Conservation (phyloP, 352 stramenopile species). For the Pythium brassicae region DNA sequence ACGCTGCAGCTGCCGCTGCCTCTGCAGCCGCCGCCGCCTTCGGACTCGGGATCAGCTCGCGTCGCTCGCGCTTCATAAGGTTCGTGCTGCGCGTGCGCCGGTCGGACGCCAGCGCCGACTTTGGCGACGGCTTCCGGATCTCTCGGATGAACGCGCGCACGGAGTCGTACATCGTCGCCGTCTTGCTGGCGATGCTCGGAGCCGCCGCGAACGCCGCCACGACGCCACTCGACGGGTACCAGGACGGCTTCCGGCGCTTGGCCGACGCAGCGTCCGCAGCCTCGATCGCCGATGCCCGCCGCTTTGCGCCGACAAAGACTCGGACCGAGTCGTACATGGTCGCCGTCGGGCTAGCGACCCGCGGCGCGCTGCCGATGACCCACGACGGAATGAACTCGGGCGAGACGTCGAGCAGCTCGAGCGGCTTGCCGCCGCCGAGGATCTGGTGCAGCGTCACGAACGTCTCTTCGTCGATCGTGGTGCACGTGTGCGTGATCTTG, state of each 20-base stretch:
- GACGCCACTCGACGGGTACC: neutral
- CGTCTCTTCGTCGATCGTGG: constrained; percentile 9
- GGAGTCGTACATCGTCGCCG: constrained; percentile 5
- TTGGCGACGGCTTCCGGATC: constrained; percentile 1
- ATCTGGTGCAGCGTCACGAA: constrained; percentile 4
- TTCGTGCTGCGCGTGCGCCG: neutral
- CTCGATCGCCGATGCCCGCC: neutral
- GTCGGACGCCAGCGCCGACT: neutral
- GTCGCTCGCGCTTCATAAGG: neutral
- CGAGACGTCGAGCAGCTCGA: neutral
- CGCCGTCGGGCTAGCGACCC: neutral
- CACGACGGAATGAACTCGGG: neutral
- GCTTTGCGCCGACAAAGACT: constrained; percentile 1
- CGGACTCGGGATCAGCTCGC: neutral
- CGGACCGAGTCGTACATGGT: constrained; percentile 2
- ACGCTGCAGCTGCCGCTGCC: neutral
- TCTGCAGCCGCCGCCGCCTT: neutral
- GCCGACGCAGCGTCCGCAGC: neutral
- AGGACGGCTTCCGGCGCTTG: neutral
- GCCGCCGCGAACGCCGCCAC: neutral
- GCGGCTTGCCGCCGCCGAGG: neutral
- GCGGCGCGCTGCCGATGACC: neutral
- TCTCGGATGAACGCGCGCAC: constrained; percentile 2
- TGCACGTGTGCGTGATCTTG: constrained; percentile 7
- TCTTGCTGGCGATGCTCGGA: neutral